Base-by-base conservation (phyloP, 495 filamentous ascomycete species). In the Oidiodendron maius region DNA sequence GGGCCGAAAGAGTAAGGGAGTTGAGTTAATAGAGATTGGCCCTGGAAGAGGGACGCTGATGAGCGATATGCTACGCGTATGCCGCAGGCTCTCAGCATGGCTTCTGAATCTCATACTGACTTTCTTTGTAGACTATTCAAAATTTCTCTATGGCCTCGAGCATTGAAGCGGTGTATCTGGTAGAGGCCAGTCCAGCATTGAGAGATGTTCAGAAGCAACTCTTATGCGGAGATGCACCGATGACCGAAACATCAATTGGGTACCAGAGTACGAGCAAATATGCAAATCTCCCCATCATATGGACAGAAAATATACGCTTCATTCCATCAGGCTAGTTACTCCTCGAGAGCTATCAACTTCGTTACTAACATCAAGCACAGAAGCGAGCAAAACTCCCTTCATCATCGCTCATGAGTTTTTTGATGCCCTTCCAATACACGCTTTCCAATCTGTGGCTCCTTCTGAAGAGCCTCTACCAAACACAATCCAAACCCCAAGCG, bases 361-460 rank as follows among this genome's bases (percentile, higher is more conserved):
- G n/a, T n/a, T 17, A 50, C 3, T 38, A 21, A 46, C 10, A 10
- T 3, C 23, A 0, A 21, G 8, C 1, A 20, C 25, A 46, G 47
- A 36, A 24, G 20, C 37, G 13, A 46, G 44, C 48, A 89, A 87
- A 56, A 87, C 82, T 13, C 91, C 93, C 1, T 93, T 96, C 66
- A 93, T 97, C 42, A 77, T 96, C 28, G 93, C 91, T 10, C 93
- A 98, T 62, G 93, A 98, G 62, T 96, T 98, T 72, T 97, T 98
- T 66, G 93, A 98, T 59, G 93, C 93, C n/a, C 84, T 97, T 4
- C 93, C 93, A 30, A 95, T 98, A 59, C 89, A 98, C 66, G 86
- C 89, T 50, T 98, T 98, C 65, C 83, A 96, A 60, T 83, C 83
- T 20, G 66, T 89, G 25, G 66, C 77, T 35, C 64, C 74, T 23